Evolutionary conservation across 2,329 filamentous ascomycete species (phyloP).

Genomic region (Daldinia sp.): DNA sequence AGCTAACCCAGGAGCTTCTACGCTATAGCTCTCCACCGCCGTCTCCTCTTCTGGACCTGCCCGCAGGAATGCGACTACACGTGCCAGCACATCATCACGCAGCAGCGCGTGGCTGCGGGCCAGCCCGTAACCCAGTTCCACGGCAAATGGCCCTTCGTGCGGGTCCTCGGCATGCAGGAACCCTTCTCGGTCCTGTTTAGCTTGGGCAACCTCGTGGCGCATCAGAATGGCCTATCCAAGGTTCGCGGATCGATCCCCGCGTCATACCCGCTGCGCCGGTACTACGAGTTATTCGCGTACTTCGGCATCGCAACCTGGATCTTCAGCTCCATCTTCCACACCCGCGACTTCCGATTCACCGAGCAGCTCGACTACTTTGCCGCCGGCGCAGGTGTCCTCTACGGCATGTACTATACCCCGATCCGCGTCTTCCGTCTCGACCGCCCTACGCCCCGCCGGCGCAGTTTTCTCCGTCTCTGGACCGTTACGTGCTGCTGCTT

Average conservation of each 20-base stretch:
- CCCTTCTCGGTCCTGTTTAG: conserved; percentile 94
- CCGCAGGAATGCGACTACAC: conserved; percentile 95
- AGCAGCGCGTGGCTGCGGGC: conserved; percentile 70
- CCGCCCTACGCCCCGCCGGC: conserved; percentile 53
- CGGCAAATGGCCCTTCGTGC: conserved; percentile 97
- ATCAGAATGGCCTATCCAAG: conserved; percentile 77
- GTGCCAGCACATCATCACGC: conserved; percentile 92
- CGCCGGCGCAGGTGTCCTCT: conserved; percentile 87
- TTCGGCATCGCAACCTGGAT: conserved; percentile 85
- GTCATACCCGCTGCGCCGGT: conserved; percentile 78
- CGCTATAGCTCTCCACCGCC: conserved; percentile 77
- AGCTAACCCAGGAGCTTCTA: conserved; percentile 28
- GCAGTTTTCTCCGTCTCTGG: conserved; percentile 74
- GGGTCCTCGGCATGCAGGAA: conserved; percentile 92
- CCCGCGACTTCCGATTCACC: conserved; percentile 82
- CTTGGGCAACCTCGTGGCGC: conserved; percentile 87
- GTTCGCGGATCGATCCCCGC: conserved; percentile 75
- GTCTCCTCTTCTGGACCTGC: conserved; percentile 91
- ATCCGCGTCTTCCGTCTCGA: conserved; percentile 87
- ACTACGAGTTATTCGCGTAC: conserved; percentile 82
- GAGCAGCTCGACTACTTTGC: conserved; percentile 98
- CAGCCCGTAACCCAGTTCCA: conserved; percentile 88
- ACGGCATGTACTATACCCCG: conserved; percentile 86
- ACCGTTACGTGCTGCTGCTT: conserved; percentile 74
- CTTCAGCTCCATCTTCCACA: conserved; percentile 92